A percentile compares a stretch with the other conserved stretches of the same genome.
phyloP scores from a whole-genome alignment of 1,284 basidiomycete species.

The Tilletia caries region DNA sequence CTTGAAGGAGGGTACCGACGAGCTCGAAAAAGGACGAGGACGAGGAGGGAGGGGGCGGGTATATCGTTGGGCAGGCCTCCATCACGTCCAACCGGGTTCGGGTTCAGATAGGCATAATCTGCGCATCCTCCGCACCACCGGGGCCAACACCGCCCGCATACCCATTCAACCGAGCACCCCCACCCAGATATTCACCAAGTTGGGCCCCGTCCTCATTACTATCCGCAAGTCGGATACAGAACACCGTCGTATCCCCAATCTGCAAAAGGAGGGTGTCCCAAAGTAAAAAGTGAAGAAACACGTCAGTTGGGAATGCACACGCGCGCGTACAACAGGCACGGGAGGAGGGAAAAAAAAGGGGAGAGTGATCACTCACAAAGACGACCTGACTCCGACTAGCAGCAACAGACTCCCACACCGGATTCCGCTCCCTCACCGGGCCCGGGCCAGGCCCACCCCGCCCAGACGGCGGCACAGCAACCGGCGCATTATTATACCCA shows the following conservation, averaged over 20 bases:
- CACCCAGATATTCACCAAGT: background rate
- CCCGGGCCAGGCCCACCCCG: slow-evolving; percentile 15
- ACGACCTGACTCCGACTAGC: slow-evolving; percentile 49
- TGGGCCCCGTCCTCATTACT: background rate
- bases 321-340: too few relatives aligned
- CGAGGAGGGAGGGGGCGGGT: too few relatives aligned
- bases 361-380: slow-evolving; percentile 24
- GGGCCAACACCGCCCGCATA: too few relatives aligned
- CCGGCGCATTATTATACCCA: slow-evolving; percentile 25
- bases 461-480: slow-evolving; percentile 24
- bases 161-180: background rate
- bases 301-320: too few relatives aligned
- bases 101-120: slow-evolving; percentile 5
- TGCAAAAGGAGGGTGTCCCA: background rate
- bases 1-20: too few relatives aligned
- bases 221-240: slow-evolving; percentile 32
- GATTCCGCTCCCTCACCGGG: slow-evolving; percentile 29
- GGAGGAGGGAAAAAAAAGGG: background rate
- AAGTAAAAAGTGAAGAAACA: background rate
- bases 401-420: slow-evolving; percentile 45
- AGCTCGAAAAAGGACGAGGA: too few relatives aligned
- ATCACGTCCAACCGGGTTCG: background rate
- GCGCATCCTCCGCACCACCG: background rate
- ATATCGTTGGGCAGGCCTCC: too few relatives aligned
- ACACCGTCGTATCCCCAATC: slow-evolving; percentile 43